A percentile compares a stretch with the other conserved stretches of the same genome.
phyloP scores from a whole-genome alignment of 164 flowering plant genomes.

The Taxillus chinensis region DNA sequence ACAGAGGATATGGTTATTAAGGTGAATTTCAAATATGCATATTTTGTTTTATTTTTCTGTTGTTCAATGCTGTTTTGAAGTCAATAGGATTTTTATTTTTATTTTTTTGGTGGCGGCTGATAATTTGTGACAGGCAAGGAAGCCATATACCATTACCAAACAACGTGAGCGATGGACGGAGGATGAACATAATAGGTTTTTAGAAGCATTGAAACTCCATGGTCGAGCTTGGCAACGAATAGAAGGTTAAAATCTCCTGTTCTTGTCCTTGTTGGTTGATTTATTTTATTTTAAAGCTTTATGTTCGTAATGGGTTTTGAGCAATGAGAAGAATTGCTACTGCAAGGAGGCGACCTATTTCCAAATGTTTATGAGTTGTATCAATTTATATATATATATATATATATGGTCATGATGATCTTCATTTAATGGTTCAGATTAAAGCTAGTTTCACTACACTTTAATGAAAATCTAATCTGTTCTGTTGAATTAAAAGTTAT shows the following conservation, averaged over 20 bases:
- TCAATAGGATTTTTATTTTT: not conserved
- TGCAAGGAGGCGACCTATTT: too few species aligned
- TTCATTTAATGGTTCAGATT: too few species aligned
- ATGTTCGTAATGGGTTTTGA: not conserved
- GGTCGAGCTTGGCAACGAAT: constrained; percentile 98
- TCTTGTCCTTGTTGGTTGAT: not conserved
- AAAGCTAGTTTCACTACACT: too few species aligned
- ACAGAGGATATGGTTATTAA: constrained; percentile 53
- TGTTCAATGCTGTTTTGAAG: not conserved
- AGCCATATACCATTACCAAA: constrained; percentile 89
- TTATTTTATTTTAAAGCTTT: not conserved
- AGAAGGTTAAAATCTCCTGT: constrained; percentile 49
- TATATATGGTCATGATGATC: too few species aligned
- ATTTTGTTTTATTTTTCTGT: not conserved
- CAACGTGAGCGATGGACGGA: constrained; percentile 96
- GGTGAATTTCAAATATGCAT: constrained; percentile 19
- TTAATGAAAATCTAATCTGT: too few species aligned
- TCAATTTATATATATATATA: not conserved
- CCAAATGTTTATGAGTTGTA: not conserved
- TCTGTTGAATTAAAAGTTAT: too few species aligned
- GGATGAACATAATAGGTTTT: constrained; percentile 88
- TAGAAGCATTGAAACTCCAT: constrained; percentile 85
- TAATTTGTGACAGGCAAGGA: constrained; percentile 44
- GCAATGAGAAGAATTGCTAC: too few species aligned
- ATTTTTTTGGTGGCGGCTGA: constrained; percentile 4